Percentiles rank a stretch among this genome's conserved stretches.
Evolutionary conservation across 106 monocot species (phyloP).

Genomic region (Dendrobium officinale): DNA sequence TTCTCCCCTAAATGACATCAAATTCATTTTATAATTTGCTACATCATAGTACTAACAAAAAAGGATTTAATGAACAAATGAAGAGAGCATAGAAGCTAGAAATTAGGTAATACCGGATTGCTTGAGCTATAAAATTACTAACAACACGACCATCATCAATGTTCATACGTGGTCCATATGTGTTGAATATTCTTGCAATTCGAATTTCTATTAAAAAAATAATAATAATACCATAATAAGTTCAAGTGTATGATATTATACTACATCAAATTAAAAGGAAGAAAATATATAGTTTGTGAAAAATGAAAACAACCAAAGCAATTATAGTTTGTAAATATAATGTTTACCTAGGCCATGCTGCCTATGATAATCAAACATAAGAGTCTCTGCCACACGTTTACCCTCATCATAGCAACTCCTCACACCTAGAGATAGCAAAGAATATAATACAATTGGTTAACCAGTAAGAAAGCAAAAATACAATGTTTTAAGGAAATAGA

Average conservation of each 20-base stretch:
- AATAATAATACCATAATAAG: background rate
- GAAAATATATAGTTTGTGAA: background rate
- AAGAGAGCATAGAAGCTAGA: background rate
- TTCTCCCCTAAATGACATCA: conserved; percentile 48
- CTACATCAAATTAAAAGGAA: background rate
- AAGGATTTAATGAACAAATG: background rate
- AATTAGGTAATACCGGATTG: conserved; percentile 48
- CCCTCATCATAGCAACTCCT: conserved; percentile 87
- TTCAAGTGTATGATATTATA: background rate
- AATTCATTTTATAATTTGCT: background rate
- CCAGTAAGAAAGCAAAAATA: background rate
- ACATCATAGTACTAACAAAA: background rate
- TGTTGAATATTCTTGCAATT: conserved; percentile 97
- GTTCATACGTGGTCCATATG: conserved; percentile 98
- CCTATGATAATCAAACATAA: conserved; percentile 78
- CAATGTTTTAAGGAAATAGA: background rate
- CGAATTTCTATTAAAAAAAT: conserved; percentile 57
- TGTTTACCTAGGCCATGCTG: conserved; percentile 68
- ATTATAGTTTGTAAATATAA: background rate
- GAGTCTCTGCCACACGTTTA: conserved; percentile 71
- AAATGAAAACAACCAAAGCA: background rate
- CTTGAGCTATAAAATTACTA: conserved; percentile 98
- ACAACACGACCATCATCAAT: conserved; percentile 99
- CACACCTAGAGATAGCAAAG: conserved; percentile 36
- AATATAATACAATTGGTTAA: background rate